Conservation (phyloP, 768 basidiomycete species). For the Leucocoprinus leucothites region DNA sequence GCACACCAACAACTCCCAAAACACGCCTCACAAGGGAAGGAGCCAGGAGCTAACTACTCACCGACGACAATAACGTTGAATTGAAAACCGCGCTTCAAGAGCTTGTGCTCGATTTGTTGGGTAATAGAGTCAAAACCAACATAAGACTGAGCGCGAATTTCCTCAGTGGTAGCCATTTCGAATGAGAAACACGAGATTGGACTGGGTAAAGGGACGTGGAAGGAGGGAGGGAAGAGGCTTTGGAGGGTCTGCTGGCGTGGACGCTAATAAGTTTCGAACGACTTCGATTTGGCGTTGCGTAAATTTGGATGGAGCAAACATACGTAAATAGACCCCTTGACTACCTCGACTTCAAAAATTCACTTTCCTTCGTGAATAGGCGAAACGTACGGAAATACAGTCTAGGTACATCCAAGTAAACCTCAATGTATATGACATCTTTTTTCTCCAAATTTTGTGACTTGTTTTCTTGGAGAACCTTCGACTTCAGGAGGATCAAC, state of each 20-base stretch:
- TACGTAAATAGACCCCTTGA: neutral
- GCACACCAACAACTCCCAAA: neutral
- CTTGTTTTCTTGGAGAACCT: neutral
- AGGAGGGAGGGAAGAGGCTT: neutral
- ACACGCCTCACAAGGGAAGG: neutral
- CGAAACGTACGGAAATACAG: too few relatives aligned
- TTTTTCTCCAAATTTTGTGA: neutral
- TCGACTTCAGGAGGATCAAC: neutral
- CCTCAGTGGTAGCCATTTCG: constrained; percentile 38
- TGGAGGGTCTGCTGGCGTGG: constrained; percentile 6
- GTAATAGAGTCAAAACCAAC: constrained; percentile 99
- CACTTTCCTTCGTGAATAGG: too few relatives aligned
- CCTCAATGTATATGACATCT: too few relatives aligned
- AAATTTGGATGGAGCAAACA: constrained; percentile 11
- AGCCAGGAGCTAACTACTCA: constrained; percentile 42
- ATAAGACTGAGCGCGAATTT: constrained; percentile 89
- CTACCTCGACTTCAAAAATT: neutral
- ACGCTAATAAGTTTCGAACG: constrained; percentile 12
- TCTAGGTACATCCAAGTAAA: too few relatives aligned
- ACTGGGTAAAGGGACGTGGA: neutral
- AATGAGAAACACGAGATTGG: neutral
- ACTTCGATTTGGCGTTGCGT: constrained; percentile 5
- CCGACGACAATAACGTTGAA: constrained; percentile 98
- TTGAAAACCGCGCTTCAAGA: constrained; percentile 98
- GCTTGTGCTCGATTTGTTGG: constrained; percentile 97